These are phyloP conservation scores for Chlorophyllum brunneum DNA, from an alignment of 768 basidiomycete species.

Conservation along the genomic window DNA sequence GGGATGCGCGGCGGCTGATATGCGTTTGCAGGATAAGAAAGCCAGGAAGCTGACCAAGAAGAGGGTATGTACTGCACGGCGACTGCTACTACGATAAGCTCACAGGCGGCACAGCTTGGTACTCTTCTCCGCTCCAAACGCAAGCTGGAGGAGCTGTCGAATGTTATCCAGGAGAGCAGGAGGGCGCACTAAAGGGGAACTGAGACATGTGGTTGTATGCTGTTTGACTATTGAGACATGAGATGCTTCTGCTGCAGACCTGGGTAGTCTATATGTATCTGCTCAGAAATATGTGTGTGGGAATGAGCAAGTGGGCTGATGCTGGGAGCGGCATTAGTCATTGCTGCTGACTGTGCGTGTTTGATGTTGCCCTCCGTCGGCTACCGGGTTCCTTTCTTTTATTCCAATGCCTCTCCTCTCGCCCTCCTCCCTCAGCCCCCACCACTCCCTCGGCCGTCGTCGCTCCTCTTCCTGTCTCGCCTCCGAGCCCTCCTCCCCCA, in stretches of 20 bases:
- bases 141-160: conserved; percentile 95
- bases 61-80: conserved; percentile 59
- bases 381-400: conserved; percentile 3
- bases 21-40: conserved; percentile 82
- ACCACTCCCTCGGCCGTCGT: conserved; percentile 51
- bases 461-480: conserved; percentile 48
- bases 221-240: too few species aligned
- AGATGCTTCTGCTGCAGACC: too few species aligned
- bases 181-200: conserved; percentile 44
- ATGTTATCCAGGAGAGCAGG: conserved; percentile 91
- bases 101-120: conserved; percentile 62
- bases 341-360: neutral
- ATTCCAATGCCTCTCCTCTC: conserved; percentile 32
- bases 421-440: conserved; percentile 55
- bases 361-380: neutral
- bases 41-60: conserved; percentile 99
- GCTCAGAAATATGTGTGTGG: too few species aligned
- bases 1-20: neutral
- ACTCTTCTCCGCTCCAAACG: conserved; percentile 98
- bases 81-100: neutral
- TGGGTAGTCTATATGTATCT: too few species aligned
- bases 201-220: too few species aligned
- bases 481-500: conserved; percentile 19
- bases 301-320: too few species aligned
- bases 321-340: too few species aligned